These are phyloP conservation scores for Ampelomyces quisqualis DNA, from an alignment of 2,329 filamentous ascomycete species.

Conservation along the genomic window DNA sequence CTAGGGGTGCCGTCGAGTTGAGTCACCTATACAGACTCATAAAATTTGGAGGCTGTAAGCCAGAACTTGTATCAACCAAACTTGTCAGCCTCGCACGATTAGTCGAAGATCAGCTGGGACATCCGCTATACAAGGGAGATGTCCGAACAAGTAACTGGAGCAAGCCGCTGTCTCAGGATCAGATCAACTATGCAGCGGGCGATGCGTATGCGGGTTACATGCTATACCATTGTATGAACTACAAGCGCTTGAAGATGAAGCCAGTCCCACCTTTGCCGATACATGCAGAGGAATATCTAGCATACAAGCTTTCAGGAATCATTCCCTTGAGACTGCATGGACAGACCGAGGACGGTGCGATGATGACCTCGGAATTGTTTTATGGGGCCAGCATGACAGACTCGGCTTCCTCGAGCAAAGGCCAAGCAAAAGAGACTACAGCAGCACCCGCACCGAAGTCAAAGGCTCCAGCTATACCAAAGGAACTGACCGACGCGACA, in stretches of 20 bases:
- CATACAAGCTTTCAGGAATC: slow-evolving; percentile 10
- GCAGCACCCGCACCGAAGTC: slow-evolving; percentile 2
- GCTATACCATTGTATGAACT: slow-evolving; percentile 71
- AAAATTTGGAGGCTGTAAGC: slow-evolving; percentile 61
- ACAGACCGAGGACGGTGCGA: slow-evolving; percentile 15
- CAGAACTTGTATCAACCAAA: slow-evolving; percentile 37
- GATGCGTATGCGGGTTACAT: slow-evolving; percentile 84
- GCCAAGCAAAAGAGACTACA: slow-evolving; percentile 1
- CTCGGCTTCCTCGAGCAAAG: neutral
- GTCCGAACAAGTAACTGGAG: slow-evolving; percentile 79
- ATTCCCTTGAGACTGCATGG: slow-evolving; percentile 25
- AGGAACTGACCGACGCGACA: slow-evolving; percentile 11
- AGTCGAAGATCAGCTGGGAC: slow-evolving; percentile 67
- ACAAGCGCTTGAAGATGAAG: slow-evolving; percentile 56
- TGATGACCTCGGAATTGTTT: slow-evolving; percentile 26
- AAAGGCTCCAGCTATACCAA: neutral
- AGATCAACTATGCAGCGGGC: slow-evolving; percentile 74
- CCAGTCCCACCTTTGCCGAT: slow-evolving; percentile 28
- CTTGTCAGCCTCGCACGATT: slow-evolving; percentile 68
- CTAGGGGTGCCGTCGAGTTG: slow-evolving; percentile 72
- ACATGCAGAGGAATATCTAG: slow-evolving; percentile 32
- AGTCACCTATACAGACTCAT: slow-evolving; percentile 80
- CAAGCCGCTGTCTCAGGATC: slow-evolving; percentile 58
- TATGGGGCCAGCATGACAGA: slow-evolving; percentile 18
- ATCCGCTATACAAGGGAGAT: slow-evolving; percentile 78